phyloP scores from a whole-genome alignment of 2,329 filamentous ascomycete genomes.

The Gyromitra esculenta region DNA sequence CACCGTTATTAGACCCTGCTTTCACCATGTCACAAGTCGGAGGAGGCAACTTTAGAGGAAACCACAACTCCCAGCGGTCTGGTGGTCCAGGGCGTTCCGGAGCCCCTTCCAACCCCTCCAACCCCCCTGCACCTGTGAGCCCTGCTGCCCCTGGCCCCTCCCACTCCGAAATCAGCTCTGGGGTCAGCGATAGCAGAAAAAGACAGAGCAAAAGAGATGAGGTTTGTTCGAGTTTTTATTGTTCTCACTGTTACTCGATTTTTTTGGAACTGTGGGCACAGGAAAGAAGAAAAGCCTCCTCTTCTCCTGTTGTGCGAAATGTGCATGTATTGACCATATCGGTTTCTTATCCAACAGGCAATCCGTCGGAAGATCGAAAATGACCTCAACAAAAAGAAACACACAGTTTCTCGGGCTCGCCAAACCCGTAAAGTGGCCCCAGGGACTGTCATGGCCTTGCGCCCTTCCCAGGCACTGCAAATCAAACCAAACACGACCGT shows the following conservation, averaged over 20 bases:
- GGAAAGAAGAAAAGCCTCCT: conserved; percentile 12
- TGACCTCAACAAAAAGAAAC: conserved; percentile 97
- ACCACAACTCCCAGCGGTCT: conserved; percentile 35
- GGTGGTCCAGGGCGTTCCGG: conserved; percentile 44
- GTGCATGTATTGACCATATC: conserved; percentile 49
- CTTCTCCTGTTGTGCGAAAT: conserved; percentile 5
- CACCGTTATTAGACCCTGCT: conserved; percentile 21
- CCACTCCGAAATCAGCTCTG: conserved; percentile 63
- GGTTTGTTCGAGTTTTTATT: conserved; percentile 68
- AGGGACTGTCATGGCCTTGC: conserved; percentile 92
- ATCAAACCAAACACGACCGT: conserved; percentile 96
- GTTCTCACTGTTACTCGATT: conserved; percentile 9
- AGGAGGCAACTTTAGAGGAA: conserved; percentile 45
- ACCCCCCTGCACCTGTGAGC: conserved; percentile 45
- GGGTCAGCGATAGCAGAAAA: conserved; percentile 90
- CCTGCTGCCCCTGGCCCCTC: conserved; percentile 45
- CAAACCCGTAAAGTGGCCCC: conserved; percentile 87
- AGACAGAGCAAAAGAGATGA: conserved; percentile 99
- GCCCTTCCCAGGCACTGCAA: conserved; percentile 93
- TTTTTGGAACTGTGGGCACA: neutral
- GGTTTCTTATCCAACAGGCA: conserved; percentile 68
- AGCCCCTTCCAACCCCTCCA: conserved; percentile 48
- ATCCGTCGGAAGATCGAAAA: conserved; percentile 97
- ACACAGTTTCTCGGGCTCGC: conserved; percentile 78
- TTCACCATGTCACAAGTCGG: conserved; percentile 48